Base-by-base conservation (phyloP, 2,329 filamentous ascomycete genomes). In the Botrytis fragariae region DNA sequence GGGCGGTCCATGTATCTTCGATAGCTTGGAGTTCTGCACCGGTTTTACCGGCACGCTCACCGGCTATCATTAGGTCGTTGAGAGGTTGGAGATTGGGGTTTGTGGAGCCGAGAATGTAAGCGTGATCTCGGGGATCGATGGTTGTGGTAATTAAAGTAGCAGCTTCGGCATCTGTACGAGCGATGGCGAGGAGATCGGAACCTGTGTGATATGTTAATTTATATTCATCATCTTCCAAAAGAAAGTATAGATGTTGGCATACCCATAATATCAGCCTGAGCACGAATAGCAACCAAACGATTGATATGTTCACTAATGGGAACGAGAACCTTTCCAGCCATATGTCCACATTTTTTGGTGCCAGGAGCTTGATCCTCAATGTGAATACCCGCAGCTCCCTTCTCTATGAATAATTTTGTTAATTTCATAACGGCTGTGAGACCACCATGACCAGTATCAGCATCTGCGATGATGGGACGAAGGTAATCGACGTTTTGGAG, bases 401-500 rank as follows among this genome's bases (percentile, higher is more conserved):
- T 94, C 86, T 99, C 96, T 77, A 98, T 85, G 83, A 99, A 98
- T 73, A 98, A 89, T 87, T 98, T 98, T 77, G 96, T 98, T 79
- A 99, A 90, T 88, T 98, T 99, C 96, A 99, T 98, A 79, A 98
- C 92, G 72, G 96, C 96, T n/a, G 96, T 98, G 75, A 99, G 87
- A 81, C 96, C 96, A 81, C 96, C 96, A 83, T 98, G 96, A 76
- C 96, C 96, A 60, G 96, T 99, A 82, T 99, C 96, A 68, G 95
- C 96, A 83, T 99, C 96, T 74, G 96, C 96, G 78, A 99, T 90
- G 83, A 99, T 97, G 75, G 96, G 96, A 32, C 96, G 92, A 65
- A 99, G 90, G 85, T 96, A 99, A 85, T 99, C 96, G 80, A 94
- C 86, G 83, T 97, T 96, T 75, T 92, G 86, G 69, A 96, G 85